phyloP scores from a whole-genome alignment of 495 filamentous ascomycete genomes.

The Lasiosphaeria hispida region DNA sequence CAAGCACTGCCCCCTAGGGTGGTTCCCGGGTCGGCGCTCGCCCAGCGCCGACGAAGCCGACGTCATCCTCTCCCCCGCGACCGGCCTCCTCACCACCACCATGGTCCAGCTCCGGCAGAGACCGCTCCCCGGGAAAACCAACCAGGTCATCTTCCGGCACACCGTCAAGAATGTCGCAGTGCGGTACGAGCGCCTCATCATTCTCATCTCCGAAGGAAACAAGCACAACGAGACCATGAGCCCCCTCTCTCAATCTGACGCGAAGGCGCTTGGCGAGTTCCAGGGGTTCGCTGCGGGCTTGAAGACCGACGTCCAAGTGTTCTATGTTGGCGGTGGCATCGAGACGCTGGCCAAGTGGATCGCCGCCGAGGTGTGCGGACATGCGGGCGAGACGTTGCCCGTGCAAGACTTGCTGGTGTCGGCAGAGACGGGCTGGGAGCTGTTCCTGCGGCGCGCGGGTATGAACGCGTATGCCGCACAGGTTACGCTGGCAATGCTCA shows the following conservation, averaged over 20 bases:
- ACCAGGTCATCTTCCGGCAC: slow-evolving; percentile 50
- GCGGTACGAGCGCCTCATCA: slow-evolving; percentile 67
- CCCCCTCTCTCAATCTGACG: slow-evolving; percentile 45
- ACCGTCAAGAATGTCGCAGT: slow-evolving; percentile 53
- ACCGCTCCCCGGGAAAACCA: slow-evolving; percentile 59
- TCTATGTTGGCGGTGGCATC: slow-evolving; percentile 58
- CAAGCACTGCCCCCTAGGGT: slow-evolving; percentile 35
- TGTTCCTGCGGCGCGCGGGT: slow-evolving; percentile 68
- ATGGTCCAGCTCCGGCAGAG: slow-evolving; percentile 73
- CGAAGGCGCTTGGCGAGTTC: slow-evolving; percentile 54
- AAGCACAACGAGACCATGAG: slow-evolving; percentile 35
- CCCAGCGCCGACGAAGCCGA: slow-evolving; percentile 65
- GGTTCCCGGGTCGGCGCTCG: slow-evolving; percentile 30
- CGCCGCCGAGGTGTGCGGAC: slow-evolving; percentile 43
- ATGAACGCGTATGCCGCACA: slow-evolving; percentile 83
- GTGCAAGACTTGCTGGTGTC: slow-evolving; percentile 31
- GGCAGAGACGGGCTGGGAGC: slow-evolving; percentile 67
- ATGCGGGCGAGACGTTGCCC: slow-evolving; percentile 31
- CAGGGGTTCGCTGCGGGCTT: slow-evolving; percentile 48
- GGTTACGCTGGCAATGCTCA: slow-evolving; percentile 55
- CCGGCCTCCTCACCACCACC: slow-evolving; percentile 68
- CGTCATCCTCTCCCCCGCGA: slow-evolving; percentile 66
- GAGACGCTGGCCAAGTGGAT: slow-evolving; percentile 59
- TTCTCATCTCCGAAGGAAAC: slow-evolving; percentile 62
- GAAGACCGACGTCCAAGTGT: slow-evolving; percentile 40